Conservation (phyloP, 257 asterid species). For the Petunia secreta region DNA sequence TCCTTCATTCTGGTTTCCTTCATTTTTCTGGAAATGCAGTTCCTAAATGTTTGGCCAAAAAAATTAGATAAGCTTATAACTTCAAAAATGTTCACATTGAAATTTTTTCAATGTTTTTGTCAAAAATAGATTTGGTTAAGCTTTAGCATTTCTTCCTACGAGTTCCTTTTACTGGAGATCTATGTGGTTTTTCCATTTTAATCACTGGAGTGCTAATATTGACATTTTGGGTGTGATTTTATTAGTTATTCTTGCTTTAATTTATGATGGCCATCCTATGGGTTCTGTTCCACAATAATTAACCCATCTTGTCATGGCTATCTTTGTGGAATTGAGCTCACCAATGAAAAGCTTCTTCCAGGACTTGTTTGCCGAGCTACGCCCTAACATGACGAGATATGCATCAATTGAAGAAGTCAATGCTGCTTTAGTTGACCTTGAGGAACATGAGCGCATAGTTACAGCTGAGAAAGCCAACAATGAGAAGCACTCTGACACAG, state of each 20-base stretch:
- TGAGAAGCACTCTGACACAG: constrained; percentile 64
- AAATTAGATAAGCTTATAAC: neutral
- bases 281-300: constrained; percentile 17
- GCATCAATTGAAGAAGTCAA: constrained; percentile 79
- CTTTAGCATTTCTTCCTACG: constrained; percentile 5
- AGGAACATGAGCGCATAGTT: constrained; percentile 77
- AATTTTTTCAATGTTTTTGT: neutral
- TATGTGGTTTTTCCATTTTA: neutral
- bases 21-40: constrained; percentile 16
- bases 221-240: constrained; percentile 3
- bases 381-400: constrained; percentile 92
- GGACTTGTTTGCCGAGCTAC: constrained; percentile 91
- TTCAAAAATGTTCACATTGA: neutral
- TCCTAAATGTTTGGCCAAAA: neutral
- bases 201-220: neutral
- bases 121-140: neutral
- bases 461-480: constrained; percentile 64
- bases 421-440: constrained; percentile 79
- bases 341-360: constrained; percentile 35
- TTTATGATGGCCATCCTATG: constrained; percentile 12
- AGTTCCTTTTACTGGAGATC: constrained; percentile 3
- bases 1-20: neutral
- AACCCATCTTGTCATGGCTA: neutral
- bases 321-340: constrained; percentile 33
- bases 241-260: constrained; percentile 13